Percentiles rank a stretch among this genome's conserved stretches.
Evolutionary conservation across 108 stramenopile genomes (phyloP).

Genomic region (Cyclostephanos tholiformis): DNA sequence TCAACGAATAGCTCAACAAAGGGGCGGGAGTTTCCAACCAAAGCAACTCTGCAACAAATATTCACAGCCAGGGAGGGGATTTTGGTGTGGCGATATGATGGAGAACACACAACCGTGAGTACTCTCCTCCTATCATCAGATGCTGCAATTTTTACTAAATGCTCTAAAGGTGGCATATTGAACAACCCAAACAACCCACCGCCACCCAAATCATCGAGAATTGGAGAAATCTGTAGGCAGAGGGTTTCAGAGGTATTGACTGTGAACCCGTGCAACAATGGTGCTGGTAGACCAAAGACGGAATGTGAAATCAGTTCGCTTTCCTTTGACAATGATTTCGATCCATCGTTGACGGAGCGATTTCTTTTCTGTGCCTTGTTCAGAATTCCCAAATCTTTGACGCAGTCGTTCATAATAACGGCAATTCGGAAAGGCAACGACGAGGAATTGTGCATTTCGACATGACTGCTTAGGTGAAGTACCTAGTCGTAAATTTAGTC

Average conservation of each 20-base stretch:
- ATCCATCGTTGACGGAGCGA: neutral
- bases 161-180: slow-evolving; percentile 40
- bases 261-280: slow-evolving; percentile 34
- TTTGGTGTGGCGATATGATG: slow-evolving; percentile 10
- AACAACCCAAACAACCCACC: slow-evolving; percentile 38
- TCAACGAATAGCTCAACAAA: slow-evolving; percentile 64
- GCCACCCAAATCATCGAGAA: slow-evolving; percentile 13
- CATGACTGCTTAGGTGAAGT: slow-evolving; percentile 69
- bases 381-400: slow-evolving; percentile 50
- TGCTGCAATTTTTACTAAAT: slow-evolving; percentile 34
- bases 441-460: slow-evolving; percentile 66
- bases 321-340: slow-evolving; percentile 33
- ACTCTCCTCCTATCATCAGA: slow-evolving; percentile 23
- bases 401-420: slow-evolving; percentile 34
- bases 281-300: slow-evolving; percentile 50
- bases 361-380: slow-evolving; percentile 19
- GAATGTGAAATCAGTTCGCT: slow-evolving; percentile 43
- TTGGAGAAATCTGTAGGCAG: slow-evolving; percentile 39
- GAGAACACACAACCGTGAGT: slow-evolving; percentile 48
- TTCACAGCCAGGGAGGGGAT: slow-evolving; percentile 38
- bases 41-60: slow-evolving; percentile 48
- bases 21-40: slow-evolving; percentile 56
- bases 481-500: slow-evolving; percentile 38
- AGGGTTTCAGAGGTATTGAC: slow-evolving; percentile 38
- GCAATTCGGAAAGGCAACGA: slow-evolving; percentile 65